These are phyloP conservation scores for Pelagomonas calceolata DNA, from an alignment of 108 stramenopile genomes.

Conservation along the genomic window DNA sequence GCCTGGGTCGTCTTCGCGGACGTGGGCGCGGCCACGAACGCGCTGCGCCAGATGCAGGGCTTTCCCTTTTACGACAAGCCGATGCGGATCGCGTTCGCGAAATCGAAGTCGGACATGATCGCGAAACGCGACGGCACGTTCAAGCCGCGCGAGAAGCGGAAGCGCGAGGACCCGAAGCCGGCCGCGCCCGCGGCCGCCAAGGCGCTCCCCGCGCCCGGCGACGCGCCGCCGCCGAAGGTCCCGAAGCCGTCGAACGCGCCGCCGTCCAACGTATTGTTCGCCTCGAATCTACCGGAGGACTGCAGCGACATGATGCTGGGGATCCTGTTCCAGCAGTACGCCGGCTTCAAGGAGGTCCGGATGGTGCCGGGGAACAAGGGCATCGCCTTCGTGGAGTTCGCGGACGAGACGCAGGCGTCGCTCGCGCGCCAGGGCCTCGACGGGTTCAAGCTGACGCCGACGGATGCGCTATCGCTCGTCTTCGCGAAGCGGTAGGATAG, in stretches of 20 bases:
- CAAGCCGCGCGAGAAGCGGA: slow-evolving; percentile 35
- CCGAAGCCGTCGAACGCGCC: neutral
- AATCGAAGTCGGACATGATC: slow-evolving; percentile 68
- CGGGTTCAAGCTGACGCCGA: slow-evolving; percentile 76
- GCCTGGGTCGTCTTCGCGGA: slow-evolving; percentile 85
- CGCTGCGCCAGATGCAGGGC: slow-evolving; percentile 70
- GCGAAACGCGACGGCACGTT: slow-evolving; percentile 73
- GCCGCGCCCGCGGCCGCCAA: neutral
- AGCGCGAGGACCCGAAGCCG: slow-evolving; percentile 14
- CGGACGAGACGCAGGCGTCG: slow-evolving; percentile 40
- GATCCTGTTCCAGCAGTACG: slow-evolving; percentile 82
- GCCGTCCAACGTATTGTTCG: slow-evolving; percentile 33
- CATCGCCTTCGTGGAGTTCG: slow-evolving; percentile 82
- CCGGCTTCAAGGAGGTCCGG: slow-evolving; percentile 73
- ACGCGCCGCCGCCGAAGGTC: neutral
- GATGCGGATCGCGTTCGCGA: slow-evolving; percentile 70
- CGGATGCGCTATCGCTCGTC: slow-evolving; percentile 56
- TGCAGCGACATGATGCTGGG: slow-evolving; percentile 74
- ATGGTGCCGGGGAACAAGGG: slow-evolving; percentile 50
- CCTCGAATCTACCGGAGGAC: slow-evolving; percentile 10
- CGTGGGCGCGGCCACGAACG: slow-evolving; percentile 70
- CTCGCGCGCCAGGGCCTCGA: slow-evolving; percentile 36
- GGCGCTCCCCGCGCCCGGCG: neutral
- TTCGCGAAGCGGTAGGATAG: slow-evolving; percentile 69
- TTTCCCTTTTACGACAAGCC: slow-evolving; percentile 81